These are phyloP conservation scores for Cichorium intybus DNA, from an alignment of 140 eudicot genomes.

Conservation along the genomic window DNA sequence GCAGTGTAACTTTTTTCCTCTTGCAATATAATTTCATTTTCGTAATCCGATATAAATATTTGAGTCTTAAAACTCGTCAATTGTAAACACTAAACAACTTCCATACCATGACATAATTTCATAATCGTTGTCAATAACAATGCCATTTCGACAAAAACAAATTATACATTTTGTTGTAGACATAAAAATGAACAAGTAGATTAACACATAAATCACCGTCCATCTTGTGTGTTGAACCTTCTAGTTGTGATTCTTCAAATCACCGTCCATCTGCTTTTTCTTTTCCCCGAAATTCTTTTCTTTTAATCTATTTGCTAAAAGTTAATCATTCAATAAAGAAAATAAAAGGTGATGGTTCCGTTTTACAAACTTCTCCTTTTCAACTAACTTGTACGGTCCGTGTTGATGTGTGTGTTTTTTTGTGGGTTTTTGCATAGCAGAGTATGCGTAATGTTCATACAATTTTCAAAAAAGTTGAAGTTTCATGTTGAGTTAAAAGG, in stretches of 20 bases:
- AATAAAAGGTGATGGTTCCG: neutral
- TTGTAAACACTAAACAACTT: neutral
- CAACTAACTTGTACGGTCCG: neutral
- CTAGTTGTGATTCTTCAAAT: neutral
- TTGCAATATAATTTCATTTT: neutral
- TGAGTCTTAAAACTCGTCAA: neutral
- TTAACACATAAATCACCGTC: neutral
- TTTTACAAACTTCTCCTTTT: slow-evolving; percentile 5
- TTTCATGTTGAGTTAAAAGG: neutral
- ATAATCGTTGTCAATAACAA: neutral
- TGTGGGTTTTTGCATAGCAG: neutral
- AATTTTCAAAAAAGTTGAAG: neutral
- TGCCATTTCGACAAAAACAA: neutral
- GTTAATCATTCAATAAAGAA: neutral
- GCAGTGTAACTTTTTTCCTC: neutral
- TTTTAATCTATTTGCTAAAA: neutral
- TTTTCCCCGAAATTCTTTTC: neutral
- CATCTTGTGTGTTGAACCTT: neutral
- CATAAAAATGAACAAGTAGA: neutral
- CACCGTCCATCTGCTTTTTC: slow-evolving; percentile 20
- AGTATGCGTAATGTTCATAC: too few species aligned
- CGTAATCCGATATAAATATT: neutral
- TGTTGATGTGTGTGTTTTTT: neutral
- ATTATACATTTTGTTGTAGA: neutral
- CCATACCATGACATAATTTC: neutral